Percentiles rank a stretch among this genome's conserved stretches.
These are phyloP conservation scores for Aspergillus carbonarius DNA, from an alignment of 2,329 filamentous ascomycete genomes.

Conservation along the genomic window DNA sequence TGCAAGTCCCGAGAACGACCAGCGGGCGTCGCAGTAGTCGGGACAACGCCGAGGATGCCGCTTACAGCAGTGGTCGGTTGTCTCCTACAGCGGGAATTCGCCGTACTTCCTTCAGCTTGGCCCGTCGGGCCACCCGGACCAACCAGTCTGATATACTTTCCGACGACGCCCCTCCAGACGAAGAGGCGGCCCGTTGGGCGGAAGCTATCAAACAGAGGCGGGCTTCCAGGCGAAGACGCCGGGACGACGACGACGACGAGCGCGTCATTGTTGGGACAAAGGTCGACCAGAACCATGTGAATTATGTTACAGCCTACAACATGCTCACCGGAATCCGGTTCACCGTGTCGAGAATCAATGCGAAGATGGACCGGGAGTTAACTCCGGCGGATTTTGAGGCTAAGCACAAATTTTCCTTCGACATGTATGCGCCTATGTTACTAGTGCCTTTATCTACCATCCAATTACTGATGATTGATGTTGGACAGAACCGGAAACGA, in stretches of 20 bases:
- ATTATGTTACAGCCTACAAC: conserved; percentile 98
- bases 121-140: conserved; percentile 76
- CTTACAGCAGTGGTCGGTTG: conserved; percentile 71
- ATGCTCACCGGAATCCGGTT: conserved; percentile 99
- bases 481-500: conserved; percentile 80
- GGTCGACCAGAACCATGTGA: conserved; percentile 94
- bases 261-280: conserved; percentile 91
- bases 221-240: conserved; percentile 78
- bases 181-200: conserved; percentile 87
- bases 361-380: conserved; percentile 87
- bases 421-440: conserved; percentile 66
- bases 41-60: conserved; percentile 66
- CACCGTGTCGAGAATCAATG: conserved; percentile 92
- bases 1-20: conserved; percentile 75
- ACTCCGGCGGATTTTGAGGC: conserved; percentile 90
- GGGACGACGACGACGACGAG: conserved; percentile 89
- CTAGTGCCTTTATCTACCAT: background rate
- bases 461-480: conserved; percentile 20
- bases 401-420: conserved; percentile 97
- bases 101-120: conserved; percentile 79
- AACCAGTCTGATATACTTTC: conserved; percentile 79
- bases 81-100: conserved; percentile 69
- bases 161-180: conserved; percentile 82
- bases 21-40: conserved; percentile 62
- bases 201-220: conserved; percentile 90